A percentile compares a stretch with the other conserved stretches of the same genome.
Evolutionary conservation across 1,284 basidiomycete species (phyloP).

Genomic region (Irpex lacteus): DNA sequence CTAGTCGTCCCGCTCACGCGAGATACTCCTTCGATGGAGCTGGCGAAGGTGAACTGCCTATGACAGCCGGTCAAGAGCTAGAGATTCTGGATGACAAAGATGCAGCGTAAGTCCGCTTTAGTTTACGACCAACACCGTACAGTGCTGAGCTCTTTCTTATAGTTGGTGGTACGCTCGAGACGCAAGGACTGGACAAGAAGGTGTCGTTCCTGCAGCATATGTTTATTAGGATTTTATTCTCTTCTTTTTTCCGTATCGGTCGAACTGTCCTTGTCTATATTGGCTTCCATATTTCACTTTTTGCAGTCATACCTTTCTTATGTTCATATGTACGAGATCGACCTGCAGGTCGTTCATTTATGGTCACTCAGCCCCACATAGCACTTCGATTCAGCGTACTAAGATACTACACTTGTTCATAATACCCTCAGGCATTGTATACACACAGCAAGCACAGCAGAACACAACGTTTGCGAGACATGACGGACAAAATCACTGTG

Average conservation of each 20-base stretch:
- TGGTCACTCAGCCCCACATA: not conserved
- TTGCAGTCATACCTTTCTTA: conserved; percentile 27
- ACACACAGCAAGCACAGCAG: not conserved
- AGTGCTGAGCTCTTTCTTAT: conserved; percentile 16
- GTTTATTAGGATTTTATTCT: conserved; percentile 52
- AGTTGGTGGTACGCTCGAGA: conserved; percentile 95
- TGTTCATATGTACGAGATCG: conserved; percentile 30
- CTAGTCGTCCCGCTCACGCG: conserved; percentile 70
- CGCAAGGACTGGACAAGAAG: conserved; percentile 73
- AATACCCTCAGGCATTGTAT: conserved; percentile 7
- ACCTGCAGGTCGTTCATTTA: conserved; percentile 30
- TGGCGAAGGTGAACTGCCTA: conserved; percentile 72
- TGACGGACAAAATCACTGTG: not conserved
- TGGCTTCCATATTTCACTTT: conserved; percentile 25
- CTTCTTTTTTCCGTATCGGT: not conserved
- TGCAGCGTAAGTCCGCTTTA: conserved; percentile 58
- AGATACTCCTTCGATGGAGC: conserved; percentile 77
- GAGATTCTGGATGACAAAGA: conserved; percentile 79
- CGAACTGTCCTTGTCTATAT: conserved; percentile 18
- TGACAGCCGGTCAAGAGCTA: conserved; percentile 70
- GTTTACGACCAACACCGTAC: not conserved
- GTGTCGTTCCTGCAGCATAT: conserved; percentile 88
- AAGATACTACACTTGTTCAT: conserved; percentile 7
- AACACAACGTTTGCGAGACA: not conserved
- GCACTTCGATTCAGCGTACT: not conserved